These are phyloP conservation scores for Gryganskiella cystojenkinii DNA, from an alignment of 192 early-diverging fungal genomes.

Conservation along the genomic window DNA sequence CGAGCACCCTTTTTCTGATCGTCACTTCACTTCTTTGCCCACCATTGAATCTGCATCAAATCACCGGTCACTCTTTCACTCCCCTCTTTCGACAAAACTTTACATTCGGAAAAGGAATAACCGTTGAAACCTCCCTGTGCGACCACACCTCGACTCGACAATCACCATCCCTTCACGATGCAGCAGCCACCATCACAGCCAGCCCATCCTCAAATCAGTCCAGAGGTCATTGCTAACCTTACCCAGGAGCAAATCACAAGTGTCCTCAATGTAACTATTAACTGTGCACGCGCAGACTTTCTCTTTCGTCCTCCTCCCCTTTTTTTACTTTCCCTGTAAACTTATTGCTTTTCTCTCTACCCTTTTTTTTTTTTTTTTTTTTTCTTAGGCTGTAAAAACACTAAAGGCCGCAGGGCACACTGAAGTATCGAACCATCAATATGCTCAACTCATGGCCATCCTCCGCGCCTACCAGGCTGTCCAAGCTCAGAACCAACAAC, in stretches of 20 bases:
- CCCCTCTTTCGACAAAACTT: too few relatives aligned
- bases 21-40: too few relatives aligned
- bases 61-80: too few relatives aligned
- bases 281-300: too few relatives aligned
- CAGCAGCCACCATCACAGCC: not conserved
- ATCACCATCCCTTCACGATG: too few relatives aligned
- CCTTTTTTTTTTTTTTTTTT: not conserved
- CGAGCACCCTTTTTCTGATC: too few relatives aligned
- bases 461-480: slow-evolving; percentile 60
- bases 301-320: too few relatives aligned
- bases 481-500: slow-evolving; percentile 29
- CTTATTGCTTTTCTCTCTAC: not conserved
- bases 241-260: slow-evolving; percentile 48
- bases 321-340: too few relatives aligned
- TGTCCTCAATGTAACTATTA: slow-evolving; percentile 30
- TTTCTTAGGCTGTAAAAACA: slow-evolving; percentile 34
- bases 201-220: slow-evolving; percentile 20
- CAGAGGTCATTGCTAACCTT: slow-evolving; percentile 43
- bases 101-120: too few relatives aligned
- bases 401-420: slow-evolving; percentile 78
- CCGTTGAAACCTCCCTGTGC: too few relatives aligned
- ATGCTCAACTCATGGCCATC: slow-evolving; percentile 70
- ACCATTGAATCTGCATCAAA: too few relatives aligned
- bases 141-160: too few relatives aligned
- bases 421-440: slow-evolving; percentile 81